Conservation (phyloP, 83 land plant genomes). For the Diphasiastrum complanatum region DNA sequence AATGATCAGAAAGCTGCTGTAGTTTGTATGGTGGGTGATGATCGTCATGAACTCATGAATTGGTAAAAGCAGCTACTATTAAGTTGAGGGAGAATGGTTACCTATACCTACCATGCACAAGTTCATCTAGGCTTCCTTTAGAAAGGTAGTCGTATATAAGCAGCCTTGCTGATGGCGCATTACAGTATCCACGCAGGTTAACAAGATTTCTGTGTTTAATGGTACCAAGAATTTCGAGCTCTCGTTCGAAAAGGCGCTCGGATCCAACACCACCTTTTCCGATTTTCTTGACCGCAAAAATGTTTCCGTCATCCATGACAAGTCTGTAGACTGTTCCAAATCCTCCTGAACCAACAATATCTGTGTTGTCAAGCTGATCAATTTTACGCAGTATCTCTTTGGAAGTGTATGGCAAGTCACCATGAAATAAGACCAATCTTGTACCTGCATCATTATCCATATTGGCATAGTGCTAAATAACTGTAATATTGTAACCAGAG, state of each 20-base stretch:
- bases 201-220: slow-evolving; percentile 78
- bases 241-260: slow-evolving; percentile 73
- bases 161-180: slow-evolving; percentile 57
- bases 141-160: slow-evolving; percentile 72
- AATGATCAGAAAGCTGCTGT: slow-evolving; percentile 3
- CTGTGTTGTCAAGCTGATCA: slow-evolving; percentile 67
- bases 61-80: not conserved
- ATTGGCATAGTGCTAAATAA: slow-evolving; percentile 1
- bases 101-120: slow-evolving; percentile 55
- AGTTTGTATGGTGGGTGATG: slow-evolving; percentile 1
- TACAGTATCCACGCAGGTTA: slow-evolving; percentile 65
- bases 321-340: slow-evolving; percentile 90
- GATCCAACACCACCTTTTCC: slow-evolving; percentile 46
- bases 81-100: not conserved
- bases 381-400: slow-evolving; percentile 60
- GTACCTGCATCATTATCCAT: slow-evolving; percentile 31
- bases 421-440: slow-evolving; percentile 77
- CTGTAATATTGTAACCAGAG: slow-evolving; percentile 1
- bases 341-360: slow-evolving; percentile 88
- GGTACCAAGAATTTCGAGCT: slow-evolving; percentile 66
- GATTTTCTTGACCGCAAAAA: slow-evolving; percentile 79
- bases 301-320: slow-evolving; percentile 74
- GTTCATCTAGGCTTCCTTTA: slow-evolving; percentile 63
- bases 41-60: no score
- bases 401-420: slow-evolving; percentile 77